Evolutionary conservation across 257 asterid genomes (phyloP).

Genomic region (Ballota nigra): DNA sequence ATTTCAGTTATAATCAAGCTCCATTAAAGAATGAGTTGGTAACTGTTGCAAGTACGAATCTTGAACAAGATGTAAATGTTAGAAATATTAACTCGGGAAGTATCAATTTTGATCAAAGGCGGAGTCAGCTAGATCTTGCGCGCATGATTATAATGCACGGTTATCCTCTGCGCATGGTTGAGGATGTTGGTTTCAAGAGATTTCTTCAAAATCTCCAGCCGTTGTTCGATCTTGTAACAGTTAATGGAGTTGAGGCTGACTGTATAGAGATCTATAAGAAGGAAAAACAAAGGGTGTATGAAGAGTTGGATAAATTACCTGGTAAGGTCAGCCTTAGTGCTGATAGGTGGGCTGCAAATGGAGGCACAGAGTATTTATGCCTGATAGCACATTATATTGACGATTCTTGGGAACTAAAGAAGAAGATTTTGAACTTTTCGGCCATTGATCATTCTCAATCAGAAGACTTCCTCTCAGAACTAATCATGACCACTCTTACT

Average conservation of each 20-base stretch:
- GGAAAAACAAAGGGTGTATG: slow-evolving; percentile 75
- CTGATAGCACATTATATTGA: slow-evolving; percentile 80
- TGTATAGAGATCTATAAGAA: slow-evolving; percentile 67
- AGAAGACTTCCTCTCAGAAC: slow-evolving; percentile 62
- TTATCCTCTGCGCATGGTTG: slow-evolving; percentile 84
- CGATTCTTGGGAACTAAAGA: slow-evolving; percentile 74
- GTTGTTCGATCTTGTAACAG: slow-evolving; percentile 61
- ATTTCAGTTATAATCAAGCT: slow-evolving; percentile 39
- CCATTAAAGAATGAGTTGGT: slow-evolving; percentile 51
- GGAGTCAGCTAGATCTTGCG: slow-evolving; percentile 73
- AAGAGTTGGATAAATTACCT: slow-evolving; percentile 74
- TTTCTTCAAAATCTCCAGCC: slow-evolving; percentile 89
- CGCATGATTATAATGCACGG: slow-evolving; percentile 93
- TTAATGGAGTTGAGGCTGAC: slow-evolving; percentile 64
- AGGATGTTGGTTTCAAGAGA: slow-evolving; percentile 73
- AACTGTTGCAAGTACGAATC: slow-evolving; percentile 44
- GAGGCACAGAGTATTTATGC: slow-evolving; percentile 61
- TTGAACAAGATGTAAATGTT: slow-evolving; percentile 43
- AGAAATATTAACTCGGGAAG: slow-evolving; percentile 36
- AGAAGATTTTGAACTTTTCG: slow-evolving; percentile 64
- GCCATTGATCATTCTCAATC: slow-evolving; percentile 65
- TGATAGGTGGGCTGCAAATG: slow-evolving; percentile 66
- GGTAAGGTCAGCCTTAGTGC: slow-evolving; percentile 82
- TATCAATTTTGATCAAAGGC: slow-evolving; percentile 56
- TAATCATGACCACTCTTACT: slow-evolving; percentile 63